phyloP scores from a whole-genome alignment of 306 rosid genomes.

The Rosa rugosa region DNA sequence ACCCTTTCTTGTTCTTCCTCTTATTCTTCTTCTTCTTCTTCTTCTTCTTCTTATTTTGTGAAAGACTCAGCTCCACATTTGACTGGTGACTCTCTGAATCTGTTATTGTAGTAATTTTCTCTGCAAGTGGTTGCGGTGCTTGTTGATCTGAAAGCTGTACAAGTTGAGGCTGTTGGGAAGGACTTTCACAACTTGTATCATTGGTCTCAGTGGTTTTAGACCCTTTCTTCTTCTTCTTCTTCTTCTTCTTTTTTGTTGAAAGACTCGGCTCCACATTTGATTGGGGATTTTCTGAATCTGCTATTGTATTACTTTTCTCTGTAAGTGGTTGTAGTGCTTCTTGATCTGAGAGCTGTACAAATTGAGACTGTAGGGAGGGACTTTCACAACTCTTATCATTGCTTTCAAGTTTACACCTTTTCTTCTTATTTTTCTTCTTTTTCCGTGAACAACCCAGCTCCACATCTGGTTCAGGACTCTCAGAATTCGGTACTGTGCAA shows the following conservation, averaged over 20 bases:
- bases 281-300: background rate
- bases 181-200: slow-evolving; percentile 1
- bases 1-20: background rate
- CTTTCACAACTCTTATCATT: background rate
- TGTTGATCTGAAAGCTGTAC: background rate
- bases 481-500: background rate
- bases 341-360: background rate
- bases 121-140: background rate
- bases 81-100: background rate
- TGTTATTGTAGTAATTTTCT: background rate
- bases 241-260: background rate
- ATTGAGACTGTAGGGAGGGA: background rate
- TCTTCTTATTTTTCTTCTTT: slow-evolving; percentile 5
- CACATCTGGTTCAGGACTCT: background rate
- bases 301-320: background rate
- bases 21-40: no score
- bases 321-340: background rate
- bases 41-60: slow-evolving; percentile 5
- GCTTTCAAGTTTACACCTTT: background rate
- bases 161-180: slow-evolving; percentile 1
- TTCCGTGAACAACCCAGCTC: background rate
- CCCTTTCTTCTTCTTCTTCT: background rate
- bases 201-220: background rate
- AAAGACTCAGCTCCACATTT: background rate
- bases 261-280: background rate